Evolutionary conservation across 2,329 filamentous ascomycete species (phyloP), one percentile per base, ranked within the genome.

Genomic region (Trichoderma afroharzianum): DNA sequence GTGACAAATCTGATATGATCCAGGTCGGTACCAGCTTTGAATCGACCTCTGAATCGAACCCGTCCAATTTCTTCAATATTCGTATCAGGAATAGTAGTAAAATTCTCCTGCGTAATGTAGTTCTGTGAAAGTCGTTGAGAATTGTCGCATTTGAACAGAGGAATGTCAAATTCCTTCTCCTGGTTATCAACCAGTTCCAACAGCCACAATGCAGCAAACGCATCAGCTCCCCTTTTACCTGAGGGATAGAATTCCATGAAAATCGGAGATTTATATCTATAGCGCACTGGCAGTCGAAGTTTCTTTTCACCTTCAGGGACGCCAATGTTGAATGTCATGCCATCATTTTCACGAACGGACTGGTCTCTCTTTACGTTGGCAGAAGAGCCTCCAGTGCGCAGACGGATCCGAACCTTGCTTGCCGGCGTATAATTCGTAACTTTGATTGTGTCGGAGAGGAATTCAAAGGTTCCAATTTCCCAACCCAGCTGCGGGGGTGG

Each of bases 391-490:
- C 95, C 95, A 9, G 95, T 98, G 43, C 94, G 88, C 75, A 97
- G 81, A 76, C 89, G 90, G 57, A 98, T 83, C 81, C 94, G 95
- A 18, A 94, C 85, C 78, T 93, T 94, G 57, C 88, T 82, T 50
- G 86, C 81, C 6, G 89, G 87, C 1, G 85, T 83, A 76, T 92
- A 94, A 62, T 86, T 86, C 15, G 86, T 82, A 0, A 92, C 89
- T 0, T 87, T 86, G 61, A 98, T 90, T 18, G 85, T 87, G 63
- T 93, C 87, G 0, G 91, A 93, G 0, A 88, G 83, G 79, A 98
- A 97, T 78, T 97, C 92, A 78, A 98, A 97, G 0, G 95, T 97
- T 43, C 96, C 96, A 57, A 98, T 93, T 73, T 98, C 94, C 93
- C 95, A 98, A 11, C 95, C 94, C 5, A 98, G 87, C 81, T 97